Evolutionary conservation across 306 rosid genomes (phyloP).

Genomic region (Lathyrus aphaca): DNA sequence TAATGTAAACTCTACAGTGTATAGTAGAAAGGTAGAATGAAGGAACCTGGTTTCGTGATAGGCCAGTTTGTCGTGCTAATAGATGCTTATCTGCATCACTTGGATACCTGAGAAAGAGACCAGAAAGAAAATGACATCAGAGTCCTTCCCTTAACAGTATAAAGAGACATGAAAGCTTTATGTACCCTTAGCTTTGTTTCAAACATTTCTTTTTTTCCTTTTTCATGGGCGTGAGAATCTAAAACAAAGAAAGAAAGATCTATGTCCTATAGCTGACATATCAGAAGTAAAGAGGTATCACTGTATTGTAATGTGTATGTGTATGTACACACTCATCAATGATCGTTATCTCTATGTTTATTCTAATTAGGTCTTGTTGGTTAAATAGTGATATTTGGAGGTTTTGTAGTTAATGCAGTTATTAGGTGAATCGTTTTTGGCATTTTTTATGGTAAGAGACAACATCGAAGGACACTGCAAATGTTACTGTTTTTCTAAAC

Average conservation of each 20-base stretch:
- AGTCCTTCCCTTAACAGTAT: constrained; percentile 53
- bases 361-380: too few species aligned
- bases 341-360: neutral
- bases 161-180: constrained; percentile 53
- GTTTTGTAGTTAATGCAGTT: too few species aligned
- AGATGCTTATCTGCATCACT: constrained; percentile 98
- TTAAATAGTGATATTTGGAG: too few species aligned
- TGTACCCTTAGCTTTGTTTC: constrained; percentile 41
- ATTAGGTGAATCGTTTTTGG: too few species aligned
- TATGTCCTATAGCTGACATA: constrained; percentile 43
- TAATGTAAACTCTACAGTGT: neutral
- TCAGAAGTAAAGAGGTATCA: constrained; percentile 43
- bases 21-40: constrained; percentile 33
- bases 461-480: too few species aligned
- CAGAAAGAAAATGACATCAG: constrained; percentile 71
- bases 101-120: constrained; percentile 94
- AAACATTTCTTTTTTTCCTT: constrained; percentile 35
- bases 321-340: neutral
- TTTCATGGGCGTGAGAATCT: constrained; percentile 85
- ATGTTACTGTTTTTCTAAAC: too few species aligned
- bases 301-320: constrained; percentile 18
- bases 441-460: too few species aligned
- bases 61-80: constrained; percentile 89
- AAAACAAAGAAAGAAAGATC: constrained; percentile 47
- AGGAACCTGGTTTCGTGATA: constrained; percentile 89